Conservation (phyloP, 768 basidiomycete genomes). For the Lactarius psammicola region DNA sequence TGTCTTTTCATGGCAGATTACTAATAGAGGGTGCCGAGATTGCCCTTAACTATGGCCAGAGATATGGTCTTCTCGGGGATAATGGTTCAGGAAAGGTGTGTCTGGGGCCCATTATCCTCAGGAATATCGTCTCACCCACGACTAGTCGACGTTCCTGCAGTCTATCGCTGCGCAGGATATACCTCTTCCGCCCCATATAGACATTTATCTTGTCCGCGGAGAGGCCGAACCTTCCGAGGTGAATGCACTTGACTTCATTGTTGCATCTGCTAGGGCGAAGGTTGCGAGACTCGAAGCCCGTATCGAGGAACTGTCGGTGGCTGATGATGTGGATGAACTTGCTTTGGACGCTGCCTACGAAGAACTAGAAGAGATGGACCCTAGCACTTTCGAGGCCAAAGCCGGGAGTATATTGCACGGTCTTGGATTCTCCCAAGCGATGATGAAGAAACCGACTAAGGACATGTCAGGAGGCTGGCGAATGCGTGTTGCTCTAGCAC, state of each 20-base stretch:
- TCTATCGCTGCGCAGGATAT: slow-evolving; percentile 96
- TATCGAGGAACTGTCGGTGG: slow-evolving; percentile 90
- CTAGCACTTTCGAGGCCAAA: slow-evolving; percentile 91
- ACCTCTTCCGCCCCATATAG: slow-evolving; percentile 90
- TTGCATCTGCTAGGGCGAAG: slow-evolving; percentile 88
- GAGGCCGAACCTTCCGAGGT: slow-evolving; percentile 94
- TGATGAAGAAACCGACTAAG: slow-evolving; percentile 97
- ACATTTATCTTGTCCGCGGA: slow-evolving; percentile 95
- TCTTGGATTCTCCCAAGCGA: slow-evolving; percentile 83
- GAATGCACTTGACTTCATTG: slow-evolving; percentile 97
- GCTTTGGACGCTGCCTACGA: slow-evolving; percentile 90
- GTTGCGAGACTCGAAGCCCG: slow-evolving; percentile 89
- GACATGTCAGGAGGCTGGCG: slow-evolving; percentile 99
- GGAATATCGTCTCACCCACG: slow-evolving; percentile 21
- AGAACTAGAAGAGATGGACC: slow-evolving; percentile 96
- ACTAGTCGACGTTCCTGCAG: slow-evolving; percentile 90
- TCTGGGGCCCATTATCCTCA: neutral
- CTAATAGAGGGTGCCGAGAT: slow-evolving; percentile 71
- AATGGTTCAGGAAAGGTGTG: slow-evolving; percentile 98
- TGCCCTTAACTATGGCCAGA: slow-evolving; percentile 83
- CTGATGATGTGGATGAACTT: slow-evolving; percentile 83
- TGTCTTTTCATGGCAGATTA: slow-evolving; percentile 95
- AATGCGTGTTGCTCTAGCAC: slow-evolving; percentile 96
- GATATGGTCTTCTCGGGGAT: slow-evolving; percentile 94
- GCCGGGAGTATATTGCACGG: slow-evolving; percentile 96